A percentile compares a stretch with the other conserved stretches of the same genome.
phyloP scores from a whole-genome alignment of 2,329 filamentous ascomycete genomes.

The Sclerotinia minor region DNA sequence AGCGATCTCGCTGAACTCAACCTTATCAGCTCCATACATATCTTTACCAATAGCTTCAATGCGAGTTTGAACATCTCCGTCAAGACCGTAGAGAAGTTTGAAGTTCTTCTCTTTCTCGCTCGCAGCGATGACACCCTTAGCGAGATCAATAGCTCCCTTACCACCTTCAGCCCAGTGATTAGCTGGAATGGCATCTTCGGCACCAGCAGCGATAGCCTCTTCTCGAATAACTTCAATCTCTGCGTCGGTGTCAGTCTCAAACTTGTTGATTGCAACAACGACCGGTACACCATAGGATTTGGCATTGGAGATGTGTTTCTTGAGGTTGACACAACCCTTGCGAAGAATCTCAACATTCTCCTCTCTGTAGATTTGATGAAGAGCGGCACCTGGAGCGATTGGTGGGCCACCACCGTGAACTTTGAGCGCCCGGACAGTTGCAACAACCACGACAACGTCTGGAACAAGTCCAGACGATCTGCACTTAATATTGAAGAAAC shows the following conservation, averaged over 20 bases:
- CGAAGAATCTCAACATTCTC: slow-evolving; percentile 93
- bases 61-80: slow-evolving; percentile 79
- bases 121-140: slow-evolving; percentile 80
- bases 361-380: slow-evolving; percentile 85
- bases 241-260: slow-evolving; percentile 88
- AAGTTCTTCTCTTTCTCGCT: slow-evolving; percentile 83
- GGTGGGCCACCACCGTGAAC: slow-evolving; percentile 96
- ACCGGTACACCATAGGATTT: slow-evolving; percentile 88
- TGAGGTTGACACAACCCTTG: slow-evolving; percentile 87
- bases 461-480: slow-evolving; percentile 88
- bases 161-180: slow-evolving; percentile 98
- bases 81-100: slow-evolving; percentile 79
- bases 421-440: slow-evolving; percentile 93
- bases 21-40: slow-evolving; percentile 90
- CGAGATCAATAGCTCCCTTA: slow-evolving; percentile 83
- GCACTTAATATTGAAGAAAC: slow-evolving; percentile 99
- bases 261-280: slow-evolving; percentile 96
- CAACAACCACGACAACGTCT: slow-evolving; percentile 91
- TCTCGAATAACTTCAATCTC: slow-evolving; percentile 88
- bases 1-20: slow-evolving; percentile 91
- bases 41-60: slow-evolving; percentile 87
- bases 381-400: slow-evolving; percentile 79
- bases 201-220: slow-evolving; percentile 86
- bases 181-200: slow-evolving; percentile 87
- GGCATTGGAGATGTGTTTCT: slow-evolving; percentile 92